These are phyloP conservation scores for Gastrolobium bilobum DNA, from an alignment of 306 rosid species.

Conservation along the genomic window DNA sequence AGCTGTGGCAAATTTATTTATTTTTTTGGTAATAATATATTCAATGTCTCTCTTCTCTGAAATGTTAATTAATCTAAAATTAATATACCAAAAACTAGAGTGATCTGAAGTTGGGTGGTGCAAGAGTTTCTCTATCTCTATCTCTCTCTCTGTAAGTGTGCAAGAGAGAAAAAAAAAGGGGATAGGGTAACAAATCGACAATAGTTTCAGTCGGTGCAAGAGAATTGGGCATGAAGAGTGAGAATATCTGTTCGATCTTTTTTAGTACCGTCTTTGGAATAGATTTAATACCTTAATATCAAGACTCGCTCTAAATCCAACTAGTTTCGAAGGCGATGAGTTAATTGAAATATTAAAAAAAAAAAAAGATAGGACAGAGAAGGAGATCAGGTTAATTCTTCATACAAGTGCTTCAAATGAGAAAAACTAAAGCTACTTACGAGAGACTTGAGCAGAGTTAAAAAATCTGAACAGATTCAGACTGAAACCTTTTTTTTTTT, in stretches of 20 bases:
- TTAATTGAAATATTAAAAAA: too few species aligned
- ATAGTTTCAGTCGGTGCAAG: too few species aligned
- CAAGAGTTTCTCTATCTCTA: background rate
- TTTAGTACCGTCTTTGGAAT: too few species aligned
- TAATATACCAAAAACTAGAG: slow-evolving; percentile 44
- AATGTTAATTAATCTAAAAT: slow-evolving; percentile 30
- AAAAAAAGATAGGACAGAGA: background rate
- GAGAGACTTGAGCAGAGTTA: background rate
- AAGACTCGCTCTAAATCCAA: too few species aligned
- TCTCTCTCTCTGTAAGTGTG: slow-evolving; percentile 2
- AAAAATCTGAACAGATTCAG: background rate
- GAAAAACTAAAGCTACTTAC: background rate
- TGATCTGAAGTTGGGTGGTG: background rate
- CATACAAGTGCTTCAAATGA: background rate
- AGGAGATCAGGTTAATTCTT: slow-evolving; percentile 9
- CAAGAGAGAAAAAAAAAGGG: background rate
- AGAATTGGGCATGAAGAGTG: too few species aligned
- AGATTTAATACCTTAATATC: too few species aligned
- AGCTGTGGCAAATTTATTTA: background rate
- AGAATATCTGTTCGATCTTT: too few species aligned
- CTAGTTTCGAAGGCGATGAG: too few species aligned
- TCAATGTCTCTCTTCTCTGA: background rate
- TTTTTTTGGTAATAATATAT: background rate
- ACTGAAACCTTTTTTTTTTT: background rate
- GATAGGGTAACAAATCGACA: too few species aligned